These are phyloP conservation scores for Nepenthes gracilis DNA, from an alignment of 148 eudicot species.

Conservation along the genomic window DNA sequence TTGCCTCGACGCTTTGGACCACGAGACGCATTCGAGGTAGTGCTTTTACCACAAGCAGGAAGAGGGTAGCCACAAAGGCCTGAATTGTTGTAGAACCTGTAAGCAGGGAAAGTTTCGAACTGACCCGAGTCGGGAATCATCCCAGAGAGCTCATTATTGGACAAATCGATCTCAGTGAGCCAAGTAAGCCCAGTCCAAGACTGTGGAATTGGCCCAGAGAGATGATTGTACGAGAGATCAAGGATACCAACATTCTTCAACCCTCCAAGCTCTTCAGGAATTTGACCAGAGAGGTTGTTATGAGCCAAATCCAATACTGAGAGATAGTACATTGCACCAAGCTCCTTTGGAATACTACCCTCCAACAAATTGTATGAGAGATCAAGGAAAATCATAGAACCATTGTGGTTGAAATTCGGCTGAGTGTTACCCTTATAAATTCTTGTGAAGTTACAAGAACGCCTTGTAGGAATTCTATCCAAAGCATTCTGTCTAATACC, in stretches of 20 bases:
- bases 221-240: constrained; percentile 55
- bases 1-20: constrained; percentile 28
- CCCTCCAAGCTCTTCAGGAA: constrained; percentile 57
- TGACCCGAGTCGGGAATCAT: constrained; percentile 65
- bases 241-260: constrained; percentile 53
- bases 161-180: constrained; percentile 51
- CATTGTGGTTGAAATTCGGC: constrained; percentile 68
- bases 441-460: constrained; percentile 53
- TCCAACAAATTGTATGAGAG: constrained; percentile 52
- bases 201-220: constrained; percentile 56
- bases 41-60: constrained; percentile 21
- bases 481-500: constrained; percentile 10
- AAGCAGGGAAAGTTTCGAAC: constrained; percentile 51
- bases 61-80: constrained; percentile 86
- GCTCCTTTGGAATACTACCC: constrained; percentile 75
- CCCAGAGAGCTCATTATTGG: constrained; percentile 60
- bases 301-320: constrained; percentile 65
- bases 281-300: constrained; percentile 58
- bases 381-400: constrained; percentile 77
- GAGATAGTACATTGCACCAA: constrained; percentile 61
- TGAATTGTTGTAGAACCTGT: constrained; percentile 52
- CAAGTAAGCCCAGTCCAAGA: constrained; percentile 37
- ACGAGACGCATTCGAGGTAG: constrained; percentile 13
- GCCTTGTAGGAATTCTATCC: constrained; percentile 38
- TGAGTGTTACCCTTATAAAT: constrained; percentile 46